These are phyloP conservation scores for Penicillium crustosum DNA, from an alignment of 2,329 filamentous ascomycete species.

Conservation along the genomic window DNA sequence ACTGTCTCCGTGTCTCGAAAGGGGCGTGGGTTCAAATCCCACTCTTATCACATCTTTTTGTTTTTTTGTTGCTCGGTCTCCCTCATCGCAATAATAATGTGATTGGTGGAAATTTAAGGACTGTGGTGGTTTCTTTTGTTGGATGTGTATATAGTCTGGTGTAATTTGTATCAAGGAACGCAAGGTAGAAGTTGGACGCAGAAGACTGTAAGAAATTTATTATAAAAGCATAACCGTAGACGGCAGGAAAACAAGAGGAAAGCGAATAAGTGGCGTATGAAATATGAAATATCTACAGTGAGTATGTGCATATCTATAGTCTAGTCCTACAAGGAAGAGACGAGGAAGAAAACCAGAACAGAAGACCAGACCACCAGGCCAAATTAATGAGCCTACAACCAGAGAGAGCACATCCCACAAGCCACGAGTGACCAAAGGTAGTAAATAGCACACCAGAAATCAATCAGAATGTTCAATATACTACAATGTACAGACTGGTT, in stretches of 20 bases:
- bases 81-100: background rate
- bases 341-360: background rate
- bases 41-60: conserved; percentile 13
- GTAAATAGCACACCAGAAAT: background rate
- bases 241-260: background rate
- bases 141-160: background rate
- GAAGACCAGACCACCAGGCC: background rate
- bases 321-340: background rate
- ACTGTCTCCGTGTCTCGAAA: conserved; percentile 17
- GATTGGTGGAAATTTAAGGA: background rate
- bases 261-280: background rate
- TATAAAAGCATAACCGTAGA: background rate
- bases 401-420: background rate
- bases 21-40: conserved; percentile 16
- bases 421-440: too few relatives aligned
- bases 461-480: conserved; percentile 9
- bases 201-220: too few relatives aligned
- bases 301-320: background rate
- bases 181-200: background rate
- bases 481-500: conserved; percentile 13
- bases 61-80: background rate
- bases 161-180: background rate
- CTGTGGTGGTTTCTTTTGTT: background rate
- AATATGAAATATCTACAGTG: background rate
- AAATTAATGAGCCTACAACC: background rate